Base-by-base conservation (phyloP, 2,329 filamentous ascomycete species). In the Dactylella cylindrospora region DNA sequence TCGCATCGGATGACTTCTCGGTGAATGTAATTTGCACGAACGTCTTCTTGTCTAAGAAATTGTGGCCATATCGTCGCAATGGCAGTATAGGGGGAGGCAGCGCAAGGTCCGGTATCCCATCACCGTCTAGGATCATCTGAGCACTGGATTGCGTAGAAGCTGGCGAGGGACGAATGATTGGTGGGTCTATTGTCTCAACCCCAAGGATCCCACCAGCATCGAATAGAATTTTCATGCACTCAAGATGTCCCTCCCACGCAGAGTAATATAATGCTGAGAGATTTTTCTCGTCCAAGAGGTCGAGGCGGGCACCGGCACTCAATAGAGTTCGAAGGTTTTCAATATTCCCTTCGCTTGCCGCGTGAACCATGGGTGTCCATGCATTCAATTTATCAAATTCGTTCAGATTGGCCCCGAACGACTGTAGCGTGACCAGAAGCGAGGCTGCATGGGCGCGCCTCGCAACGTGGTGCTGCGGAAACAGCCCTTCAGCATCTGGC, bases 211-310 rank as follows among this genome's bases (percentile, higher is more conserved):
- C 64, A 5, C 67, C 65, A 19, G 75, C 73, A 1, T 84, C 82
- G 3, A 84, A 84, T 25, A 98, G 80, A 5, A 96, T 79, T 69
- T 85, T 84, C 87, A 98, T 95, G 75, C 93, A 97, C 70, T 91
- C 86, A 50, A 97, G 75, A 71, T 97, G 88, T 0, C 93, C 93
- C 75, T 98, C 93, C 93, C 93, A 98, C 0, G 90, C 91, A 10
- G 93, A 93, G 73, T 98, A 98, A 73, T 98, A 98, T 84, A 97
- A 90, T 22, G 93, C 90, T 1, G 90, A 89, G 3, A 97, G 79
- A 12, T 84, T 85, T 71, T 97, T 98, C 74, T 98, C 93, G 70
- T 98, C 93, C 35, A 88, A 75, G 50, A 90, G 86, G 66, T 84
- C 84, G 1, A 86, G 81, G 68, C 94, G 83, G 2, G 86, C 90